These are phyloP conservation scores for Claviceps purpurea DNA, from an alignment of 2,329 filamentous ascomycete species.

Conservation along the genomic window DNA sequence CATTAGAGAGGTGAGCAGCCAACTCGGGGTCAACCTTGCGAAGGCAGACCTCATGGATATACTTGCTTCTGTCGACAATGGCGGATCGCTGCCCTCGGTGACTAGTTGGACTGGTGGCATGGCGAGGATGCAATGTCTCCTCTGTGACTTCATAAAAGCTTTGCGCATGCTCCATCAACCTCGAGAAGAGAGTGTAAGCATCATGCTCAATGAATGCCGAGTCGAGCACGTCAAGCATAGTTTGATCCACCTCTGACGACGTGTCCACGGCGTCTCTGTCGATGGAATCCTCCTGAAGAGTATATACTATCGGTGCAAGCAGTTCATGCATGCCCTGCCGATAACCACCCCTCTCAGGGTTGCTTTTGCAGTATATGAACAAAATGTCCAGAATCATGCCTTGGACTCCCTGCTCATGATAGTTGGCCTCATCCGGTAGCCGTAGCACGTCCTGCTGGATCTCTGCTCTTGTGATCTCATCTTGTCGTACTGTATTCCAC, in stretches of 20 bases:
- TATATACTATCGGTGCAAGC: slow-evolving; percentile 76
- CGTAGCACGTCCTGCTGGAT: slow-evolving; percentile 91
- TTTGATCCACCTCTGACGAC: slow-evolving; percentile 27
- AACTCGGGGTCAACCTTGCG: slow-evolving; percentile 72
- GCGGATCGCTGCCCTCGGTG: slow-evolving; percentile 27
- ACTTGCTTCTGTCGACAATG: slow-evolving; percentile 74
- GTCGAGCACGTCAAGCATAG: slow-evolving; percentile 57
- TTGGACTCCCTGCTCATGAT: slow-evolving; percentile 68
- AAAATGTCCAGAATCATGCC: slow-evolving; percentile 74
- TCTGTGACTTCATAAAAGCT: slow-evolving; percentile 64
- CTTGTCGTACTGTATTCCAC: slow-evolving; percentile 75
- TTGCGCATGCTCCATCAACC: slow-evolving; percentile 78
- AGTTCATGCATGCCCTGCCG: slow-evolving; percentile 99
- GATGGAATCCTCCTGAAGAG: slow-evolving; percentile 70
- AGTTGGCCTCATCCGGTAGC: slow-evolving; percentile 84
- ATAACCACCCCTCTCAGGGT: slow-evolving; percentile 75
- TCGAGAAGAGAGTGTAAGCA: slow-evolving; percentile 71
- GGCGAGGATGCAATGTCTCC: slow-evolving; percentile 2
- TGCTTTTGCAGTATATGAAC: slow-evolving; percentile 89
- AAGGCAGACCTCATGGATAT: slow-evolving; percentile 74
- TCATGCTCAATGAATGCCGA: slow-evolving; percentile 74
- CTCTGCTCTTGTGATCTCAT: slow-evolving; percentile 73
- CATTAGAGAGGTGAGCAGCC: slow-evolving; percentile 61
- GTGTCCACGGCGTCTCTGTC: slow-evolving; percentile 28
- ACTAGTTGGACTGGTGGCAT: slow-evolving; percentile 9